Conservation (phyloP, 2,329 filamentous ascomycete genomes). For the Spiromastix sp. region DNA sequence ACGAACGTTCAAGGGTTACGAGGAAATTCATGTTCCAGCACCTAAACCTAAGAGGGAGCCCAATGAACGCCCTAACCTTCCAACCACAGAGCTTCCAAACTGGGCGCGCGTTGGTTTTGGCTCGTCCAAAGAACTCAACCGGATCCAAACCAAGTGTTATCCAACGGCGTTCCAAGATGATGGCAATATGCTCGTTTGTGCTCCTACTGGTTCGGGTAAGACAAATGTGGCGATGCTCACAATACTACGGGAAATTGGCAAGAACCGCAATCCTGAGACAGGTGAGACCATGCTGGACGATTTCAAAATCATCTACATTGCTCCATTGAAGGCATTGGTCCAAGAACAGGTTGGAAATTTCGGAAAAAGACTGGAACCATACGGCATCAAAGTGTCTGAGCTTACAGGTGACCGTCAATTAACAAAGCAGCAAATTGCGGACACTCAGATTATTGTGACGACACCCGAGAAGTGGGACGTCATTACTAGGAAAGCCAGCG, state of each 20-base stretch:
- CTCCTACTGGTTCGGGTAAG: conserved; percentile 93
- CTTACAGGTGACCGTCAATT: conserved; percentile 95
- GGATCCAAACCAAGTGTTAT: conserved; percentile 90
- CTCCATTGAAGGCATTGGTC: conserved; percentile 87
- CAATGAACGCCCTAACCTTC: conserved; percentile 63
- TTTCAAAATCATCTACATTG: conserved; percentile 98
- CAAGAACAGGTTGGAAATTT: conserved; percentile 98
- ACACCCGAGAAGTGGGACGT: conserved; percentile 99
- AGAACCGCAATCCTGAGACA: conserved; percentile 77
- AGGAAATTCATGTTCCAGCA: conserved; percentile 92
- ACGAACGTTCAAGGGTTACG: conserved; percentile 92
- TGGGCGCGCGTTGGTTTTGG: conserved; percentile 87
- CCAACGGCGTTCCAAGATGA: conserved; percentile 86
- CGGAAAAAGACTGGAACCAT: conserved; percentile 78
- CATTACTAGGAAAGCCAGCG: conserved; percentile 94
- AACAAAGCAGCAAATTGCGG: conserved; percentile 95
- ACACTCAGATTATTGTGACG: conserved; percentile 96
- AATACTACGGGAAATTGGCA: conserved; percentile 92
- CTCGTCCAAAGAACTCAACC: conserved; percentile 76
- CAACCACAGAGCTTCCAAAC: conserved; percentile 78
- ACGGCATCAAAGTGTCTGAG: conserved; percentile 88
- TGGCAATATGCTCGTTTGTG: conserved; percentile 95
- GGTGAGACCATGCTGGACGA: conserved; percentile 93
- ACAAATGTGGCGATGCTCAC: conserved; percentile 98
- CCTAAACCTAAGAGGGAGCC: conserved; percentile 80